These are phyloP conservation scores for Musa schizocarpa DNA, from an alignment of 176 grass and related monocot species.

Conservation along the genomic window DNA sequence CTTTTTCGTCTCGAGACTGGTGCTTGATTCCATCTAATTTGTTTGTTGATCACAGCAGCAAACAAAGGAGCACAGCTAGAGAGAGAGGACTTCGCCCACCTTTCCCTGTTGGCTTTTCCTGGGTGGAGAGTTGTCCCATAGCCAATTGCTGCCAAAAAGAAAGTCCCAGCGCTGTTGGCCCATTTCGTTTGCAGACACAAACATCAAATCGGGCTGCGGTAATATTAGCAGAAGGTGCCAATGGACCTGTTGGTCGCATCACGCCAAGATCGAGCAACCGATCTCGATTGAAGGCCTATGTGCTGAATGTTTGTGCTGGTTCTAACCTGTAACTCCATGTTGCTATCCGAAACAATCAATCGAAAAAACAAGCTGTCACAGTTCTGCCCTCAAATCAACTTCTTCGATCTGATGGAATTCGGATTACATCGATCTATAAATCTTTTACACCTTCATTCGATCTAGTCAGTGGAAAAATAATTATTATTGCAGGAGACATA, in stretches of 20 bases:
- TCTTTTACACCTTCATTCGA: too few species aligned
- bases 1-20: too few species aligned
- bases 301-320: neutral
- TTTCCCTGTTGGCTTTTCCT: neutral
- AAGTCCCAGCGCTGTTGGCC: neutral
- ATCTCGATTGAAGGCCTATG: neutral
- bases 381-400: too few species aligned
- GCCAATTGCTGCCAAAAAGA: conserved; percentile 1
- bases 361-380: too few species aligned
- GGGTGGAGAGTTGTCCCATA: neutral
- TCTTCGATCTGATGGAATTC: too few species aligned
- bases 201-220: neutral
- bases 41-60: neutral
- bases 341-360: too few species aligned
- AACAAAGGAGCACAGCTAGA: too few species aligned
- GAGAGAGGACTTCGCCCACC: too few species aligned
- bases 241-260: neutral
- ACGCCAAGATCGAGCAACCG: too few species aligned
- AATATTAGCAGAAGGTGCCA: neutral
- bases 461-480: too few species aligned
- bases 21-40: neutral
- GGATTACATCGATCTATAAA: too few species aligned
- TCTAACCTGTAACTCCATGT: neutral
- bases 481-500: too few species aligned
- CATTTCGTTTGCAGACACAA: neutral